phyloP scores from a whole-genome alignment of 176 grass and related monocot species.

The Pharus latifolius region DNA sequence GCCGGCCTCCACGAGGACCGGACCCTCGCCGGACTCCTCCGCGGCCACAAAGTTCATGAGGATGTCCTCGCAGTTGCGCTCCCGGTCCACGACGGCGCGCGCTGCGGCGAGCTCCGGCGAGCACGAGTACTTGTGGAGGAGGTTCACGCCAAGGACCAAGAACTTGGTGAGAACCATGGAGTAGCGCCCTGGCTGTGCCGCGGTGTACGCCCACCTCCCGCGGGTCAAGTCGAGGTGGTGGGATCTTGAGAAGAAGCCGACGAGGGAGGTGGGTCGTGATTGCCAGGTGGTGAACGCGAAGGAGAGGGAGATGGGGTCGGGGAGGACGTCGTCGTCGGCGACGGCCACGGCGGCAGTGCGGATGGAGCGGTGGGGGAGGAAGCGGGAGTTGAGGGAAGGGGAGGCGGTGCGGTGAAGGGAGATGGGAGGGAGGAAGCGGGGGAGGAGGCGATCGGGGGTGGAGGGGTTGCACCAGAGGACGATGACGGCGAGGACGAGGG shows the following conservation, averaged over 20 bases:
- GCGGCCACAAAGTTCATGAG: constrained; percentile 93
- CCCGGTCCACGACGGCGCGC: constrained; percentile 46
- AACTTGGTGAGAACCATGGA: constrained; percentile 91
- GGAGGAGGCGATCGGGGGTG: constrained; percentile 19
- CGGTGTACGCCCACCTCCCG: constrained; percentile 54
- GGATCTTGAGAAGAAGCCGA: constrained; percentile 75
- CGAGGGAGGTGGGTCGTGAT: not conserved
- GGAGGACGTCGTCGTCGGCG: constrained; percentile 57
- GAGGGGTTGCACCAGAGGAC: constrained; percentile 75
- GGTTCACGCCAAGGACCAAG: constrained; percentile 34
- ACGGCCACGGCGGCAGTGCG: constrained; percentile 46
- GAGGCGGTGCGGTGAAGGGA: constrained; percentile 36
- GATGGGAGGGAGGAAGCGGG: constrained; percentile 26
- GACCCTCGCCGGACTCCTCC: constrained; percentile 36
- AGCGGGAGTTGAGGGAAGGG: constrained; percentile 71
- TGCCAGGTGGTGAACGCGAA: constrained; percentile 58
- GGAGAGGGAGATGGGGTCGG: constrained; percentile 39
- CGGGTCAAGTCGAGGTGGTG: constrained; percentile 63
- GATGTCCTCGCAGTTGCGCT: constrained; percentile 89
- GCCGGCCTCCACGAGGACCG: constrained; percentile 53
- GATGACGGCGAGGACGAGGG: constrained; percentile 41
- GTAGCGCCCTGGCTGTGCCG: constrained; percentile 50
- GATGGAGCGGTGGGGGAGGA: constrained; percentile 57
- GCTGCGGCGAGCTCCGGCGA: constrained; percentile 43
- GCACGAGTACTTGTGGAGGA: constrained; percentile 62